Evolutionary conservation across 768 basidiomycete species (phyloP).

Genomic region (Clitopilus passeckerianus): DNA sequence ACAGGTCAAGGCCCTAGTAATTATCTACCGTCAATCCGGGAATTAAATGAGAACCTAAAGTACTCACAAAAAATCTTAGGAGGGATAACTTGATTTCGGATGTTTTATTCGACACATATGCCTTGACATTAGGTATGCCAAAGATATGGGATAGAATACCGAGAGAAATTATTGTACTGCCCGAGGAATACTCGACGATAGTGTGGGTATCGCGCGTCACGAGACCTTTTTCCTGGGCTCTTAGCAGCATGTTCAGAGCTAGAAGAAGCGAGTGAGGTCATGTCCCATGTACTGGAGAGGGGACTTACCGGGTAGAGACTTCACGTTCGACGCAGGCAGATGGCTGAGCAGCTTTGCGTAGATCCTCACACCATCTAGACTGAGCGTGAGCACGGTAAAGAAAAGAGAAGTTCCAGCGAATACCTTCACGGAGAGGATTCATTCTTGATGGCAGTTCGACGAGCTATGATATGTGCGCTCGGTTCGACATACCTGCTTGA

Average conservation of each 20-base stretch:
- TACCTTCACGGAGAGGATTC: slow-evolving; percentile 14
- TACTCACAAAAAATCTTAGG: slow-evolving; percentile 17
- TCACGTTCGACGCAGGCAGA: slow-evolving; percentile 18
- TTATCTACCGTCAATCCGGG: no score
- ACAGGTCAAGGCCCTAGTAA: slow-evolving; percentile 11
- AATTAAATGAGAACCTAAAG: neutral
- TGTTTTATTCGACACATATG: slow-evolving; percentile 19
- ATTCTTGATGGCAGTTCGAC: slow-evolving; percentile 16
- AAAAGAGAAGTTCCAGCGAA: no score
- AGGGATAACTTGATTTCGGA: slow-evolving; percentile 14
- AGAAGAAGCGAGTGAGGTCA: neutral
- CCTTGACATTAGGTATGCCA: slow-evolving; percentile 15
- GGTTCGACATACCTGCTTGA: no score
- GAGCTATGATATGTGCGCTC: slow-evolving; percentile 5
- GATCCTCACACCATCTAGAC: slow-evolving; percentile 14
- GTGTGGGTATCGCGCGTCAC: slow-evolving; percentile 16
- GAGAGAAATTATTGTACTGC: slow-evolving; percentile 18
- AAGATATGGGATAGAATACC: slow-evolving; percentile 15
- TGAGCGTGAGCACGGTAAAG: no score
- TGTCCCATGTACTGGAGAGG: neutral
- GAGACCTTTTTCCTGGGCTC: slow-evolving; percentile 14
- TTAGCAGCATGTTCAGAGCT: slow-evolving; percentile 20
- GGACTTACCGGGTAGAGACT: slow-evolving; percentile 14
- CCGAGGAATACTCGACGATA: slow-evolving; percentile 19
- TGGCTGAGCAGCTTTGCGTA: slow-evolving; percentile 17